Conservation (phyloP, 768 basidiomycete genomes). For the Pseudohyphozyma bogoriensis region DNA sequence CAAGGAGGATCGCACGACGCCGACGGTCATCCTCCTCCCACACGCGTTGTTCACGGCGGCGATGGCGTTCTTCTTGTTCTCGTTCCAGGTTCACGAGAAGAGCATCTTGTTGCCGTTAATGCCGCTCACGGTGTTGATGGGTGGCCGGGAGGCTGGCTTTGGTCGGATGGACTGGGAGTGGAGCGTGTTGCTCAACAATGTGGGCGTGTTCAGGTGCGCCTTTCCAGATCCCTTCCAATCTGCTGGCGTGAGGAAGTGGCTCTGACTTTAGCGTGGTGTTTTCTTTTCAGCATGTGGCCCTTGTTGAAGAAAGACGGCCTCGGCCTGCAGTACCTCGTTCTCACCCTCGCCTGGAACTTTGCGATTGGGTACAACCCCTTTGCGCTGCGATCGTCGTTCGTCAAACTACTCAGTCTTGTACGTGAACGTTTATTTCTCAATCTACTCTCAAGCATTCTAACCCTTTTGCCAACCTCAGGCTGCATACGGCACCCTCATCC, state of each 20-base stretch:
- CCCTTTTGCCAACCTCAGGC: conserved; percentile 36
- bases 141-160: conserved; percentile 31
- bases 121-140: conserved; percentile 69
- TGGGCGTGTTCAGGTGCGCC: conserved; percentile 74
- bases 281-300: conserved; percentile 71
- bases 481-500: conserved; percentile 49
- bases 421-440: background rate
- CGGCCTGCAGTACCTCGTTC: conserved; percentile 59
- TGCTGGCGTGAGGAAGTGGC: background rate
- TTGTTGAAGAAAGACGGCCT: conserved; percentile 68
- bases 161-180: conserved; percentile 54
- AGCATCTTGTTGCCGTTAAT: conserved; percentile 75
- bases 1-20: conserved; percentile 37
- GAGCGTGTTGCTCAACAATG: conserved; percentile 66
- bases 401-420: conserved; percentile 38
- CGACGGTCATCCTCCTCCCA: conserved; percentile 60
- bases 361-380: conserved; percentile 68
- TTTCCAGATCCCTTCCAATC: background rate
- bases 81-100: conserved; percentile 95
- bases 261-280: background rate
- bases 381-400: conserved; percentile 41
- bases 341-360: conserved; percentile 68
- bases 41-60: conserved; percentile 70
- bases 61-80: conserved; percentile 90
- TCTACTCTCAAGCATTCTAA: background rate